Evolutionary conservation across 495 filamentous ascomycete species (phyloP).

Genomic region (Beverwykella pulmonaria): DNA sequence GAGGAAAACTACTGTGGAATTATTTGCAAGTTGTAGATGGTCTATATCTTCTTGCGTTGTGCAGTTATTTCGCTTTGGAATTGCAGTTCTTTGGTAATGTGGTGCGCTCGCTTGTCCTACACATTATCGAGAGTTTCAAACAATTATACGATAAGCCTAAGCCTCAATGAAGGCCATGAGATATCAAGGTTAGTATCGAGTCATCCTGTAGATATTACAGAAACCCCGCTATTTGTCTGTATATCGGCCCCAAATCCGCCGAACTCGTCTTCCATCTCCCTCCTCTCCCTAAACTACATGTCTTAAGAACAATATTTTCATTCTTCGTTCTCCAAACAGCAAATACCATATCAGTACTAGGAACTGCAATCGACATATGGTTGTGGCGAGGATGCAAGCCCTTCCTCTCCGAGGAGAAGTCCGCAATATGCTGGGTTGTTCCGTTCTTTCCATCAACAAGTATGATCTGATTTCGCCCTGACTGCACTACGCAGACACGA

Average conservation of each 20-base stretch:
- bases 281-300: neutral
- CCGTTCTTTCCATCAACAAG: constrained; percentile 4
- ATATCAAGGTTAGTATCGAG: too few species aligned
- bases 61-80: too few species aligned
- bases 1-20: too few species aligned
- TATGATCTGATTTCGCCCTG: constrained; percentile 7
- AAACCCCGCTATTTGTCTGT: neutral
- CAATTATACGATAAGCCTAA: too few species aligned
- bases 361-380: neutral
- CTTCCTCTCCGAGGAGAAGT: constrained; percentile 3
- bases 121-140: too few species aligned
- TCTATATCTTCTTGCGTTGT: too few species aligned
- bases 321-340: constrained; percentile 1
- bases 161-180: too few species aligned
- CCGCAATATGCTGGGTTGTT: neutral
- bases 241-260: neutral
- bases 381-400: neutral
- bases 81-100: too few species aligned
- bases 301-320: constrained; percentile 3
- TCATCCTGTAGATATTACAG: neutral
- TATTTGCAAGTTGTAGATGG: too few species aligned
- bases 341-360: neutral
- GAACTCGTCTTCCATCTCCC: neutral
- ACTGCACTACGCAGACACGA: neutral
- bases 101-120: too few species aligned